Percentiles rank a stretch among this genome's conserved stretches.
Evolutionary conservation across 768 basidiomycete genomes (phyloP).

Genomic region (Suillus bovinus): DNA sequence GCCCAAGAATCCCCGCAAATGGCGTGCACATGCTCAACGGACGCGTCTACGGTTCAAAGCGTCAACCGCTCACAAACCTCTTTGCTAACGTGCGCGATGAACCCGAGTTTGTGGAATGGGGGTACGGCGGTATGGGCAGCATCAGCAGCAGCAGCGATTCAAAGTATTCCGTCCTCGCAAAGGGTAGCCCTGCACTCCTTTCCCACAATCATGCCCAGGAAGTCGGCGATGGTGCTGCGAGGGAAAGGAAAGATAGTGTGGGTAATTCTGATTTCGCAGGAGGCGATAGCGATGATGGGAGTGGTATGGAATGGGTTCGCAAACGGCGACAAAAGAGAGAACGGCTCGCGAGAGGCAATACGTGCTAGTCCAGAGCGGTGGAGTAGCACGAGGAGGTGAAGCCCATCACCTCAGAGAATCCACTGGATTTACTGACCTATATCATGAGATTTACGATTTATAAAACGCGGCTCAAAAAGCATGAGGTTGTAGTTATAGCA

Average conservation of each 20-base stretch:
- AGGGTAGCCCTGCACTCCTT: background rate
- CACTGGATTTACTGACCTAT: slow-evolving; percentile 20
- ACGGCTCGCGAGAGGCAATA: slow-evolving; percentile 29
- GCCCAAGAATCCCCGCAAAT: slow-evolving; percentile 13
- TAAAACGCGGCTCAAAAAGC: slow-evolving; percentile 44
- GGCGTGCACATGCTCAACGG: slow-evolving; percentile 81
- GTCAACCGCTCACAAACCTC: slow-evolving; percentile 43
- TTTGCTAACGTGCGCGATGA: slow-evolving; percentile 67
- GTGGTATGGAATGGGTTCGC: slow-evolving; percentile 85
- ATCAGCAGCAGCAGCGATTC: slow-evolving; percentile 31
- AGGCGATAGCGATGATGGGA: slow-evolving; percentile 72
- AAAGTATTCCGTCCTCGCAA: slow-evolving; percentile 2
- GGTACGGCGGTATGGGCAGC: slow-evolving; percentile 83
- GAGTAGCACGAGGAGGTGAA: background rate
- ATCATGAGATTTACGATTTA: slow-evolving; percentile 36
- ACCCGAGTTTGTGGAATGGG: slow-evolving; percentile 92
- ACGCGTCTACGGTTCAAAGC: slow-evolving; percentile 68
- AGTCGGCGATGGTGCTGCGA: slow-evolving; percentile 23
- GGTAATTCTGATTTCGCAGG: slow-evolving; percentile 11
- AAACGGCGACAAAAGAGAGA: slow-evolving; percentile 61
- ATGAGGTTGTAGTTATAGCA: slow-evolving; percentile 45
- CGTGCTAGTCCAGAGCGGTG: background rate
- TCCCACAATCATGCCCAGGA: slow-evolving; percentile 10
- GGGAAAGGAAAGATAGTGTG: slow-evolving; percentile 27
- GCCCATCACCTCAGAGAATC: background rate